Base-by-base conservation (phyloP, 331 rosid genomes). In the Malus hybrid region DNA sequence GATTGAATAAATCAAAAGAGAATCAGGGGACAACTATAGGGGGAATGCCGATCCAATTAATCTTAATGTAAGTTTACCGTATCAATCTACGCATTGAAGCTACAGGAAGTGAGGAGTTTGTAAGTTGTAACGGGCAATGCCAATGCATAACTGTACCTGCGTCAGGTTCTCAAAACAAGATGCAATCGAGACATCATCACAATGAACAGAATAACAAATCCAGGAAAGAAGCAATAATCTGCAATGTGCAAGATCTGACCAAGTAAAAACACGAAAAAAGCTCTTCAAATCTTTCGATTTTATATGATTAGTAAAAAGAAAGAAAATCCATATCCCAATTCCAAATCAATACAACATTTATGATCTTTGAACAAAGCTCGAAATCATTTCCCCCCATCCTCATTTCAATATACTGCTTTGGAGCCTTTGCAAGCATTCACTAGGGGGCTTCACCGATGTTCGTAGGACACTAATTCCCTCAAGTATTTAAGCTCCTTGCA, bases 281-380 rank as follows among this genome's bases (percentile, higher is more conserved):
- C 46, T 69, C 69, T 64, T 78, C 71, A 52, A 39, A 67, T 65
- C 59, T 71, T 59, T 60, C 55, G 42, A 71, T 67, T 73, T 80
- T 69, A 80, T 75, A 73, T 65, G 73, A 20, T 73, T 32, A 39
- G 69, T 57, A 9, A 68, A 27, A 14, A 29, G 27, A 72, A 81
- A 28, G 59, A 54, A 44, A 39, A 19, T 52, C 3, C 80, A 66
- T 5, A 73, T 73, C 76, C 79, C 74, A 76, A 72, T 63, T 69
- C 73, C 76, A 76, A 76, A 68, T 75, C 54, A 66, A 69, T 73
- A 67, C 75, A 76, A 32, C 76, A 73, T 79, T 73, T 50, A 79
- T 42, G 61, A 66, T 79, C 42, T 48, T 76, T 70, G 57, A 34
- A 10, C 72, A 76, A 74, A 70, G 65, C 78, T 64, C 52, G 70